Percentiles rank a stretch among this genome's conserved stretches.
phyloP scores from a whole-genome alignment of 139 green algal genomes.

The Coccomyxa sp. region DNA sequence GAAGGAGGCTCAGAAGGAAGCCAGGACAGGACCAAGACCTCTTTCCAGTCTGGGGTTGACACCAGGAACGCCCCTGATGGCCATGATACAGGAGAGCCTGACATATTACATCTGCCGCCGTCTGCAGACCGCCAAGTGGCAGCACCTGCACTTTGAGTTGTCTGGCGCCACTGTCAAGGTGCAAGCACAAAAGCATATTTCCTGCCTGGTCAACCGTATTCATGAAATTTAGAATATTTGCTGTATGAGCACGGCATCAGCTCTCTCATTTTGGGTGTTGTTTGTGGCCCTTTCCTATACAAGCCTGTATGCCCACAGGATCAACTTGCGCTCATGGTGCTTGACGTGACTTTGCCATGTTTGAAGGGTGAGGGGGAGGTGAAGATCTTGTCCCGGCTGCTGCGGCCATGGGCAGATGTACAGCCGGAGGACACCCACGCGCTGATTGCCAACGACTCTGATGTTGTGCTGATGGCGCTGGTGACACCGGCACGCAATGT shows the following conservation, averaged over 20 bases:
- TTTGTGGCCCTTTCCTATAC: too few relatives aligned
- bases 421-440: constrained; percentile 44
- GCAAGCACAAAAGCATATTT: neutral
- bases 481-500: constrained; percentile 25
- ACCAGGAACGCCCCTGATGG: constrained; percentile 77
- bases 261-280: too few relatives aligned
- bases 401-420: constrained; percentile 34
- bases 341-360: neutral
- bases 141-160: constrained; percentile 68
- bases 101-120: constrained; percentile 55
- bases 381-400: constrained; percentile 76
- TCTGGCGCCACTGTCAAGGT: constrained; percentile 73
- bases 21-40: neutral
- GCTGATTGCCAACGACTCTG: constrained; percentile 57
- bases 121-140: constrained; percentile 29
- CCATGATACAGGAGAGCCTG: constrained; percentile 60
- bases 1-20: neutral
- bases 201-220: neutral
- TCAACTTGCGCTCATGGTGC: too few relatives aligned
- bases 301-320: too few relatives aligned
- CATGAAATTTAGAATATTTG: neutral
- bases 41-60: constrained; percentile 41
- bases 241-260: neutral
- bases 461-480: constrained; percentile 78
- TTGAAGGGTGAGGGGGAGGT: constrained; percentile 82